Base-by-base conservation (phyloP, 768 basidiomycete genomes). In the Russula abietina region DNA sequence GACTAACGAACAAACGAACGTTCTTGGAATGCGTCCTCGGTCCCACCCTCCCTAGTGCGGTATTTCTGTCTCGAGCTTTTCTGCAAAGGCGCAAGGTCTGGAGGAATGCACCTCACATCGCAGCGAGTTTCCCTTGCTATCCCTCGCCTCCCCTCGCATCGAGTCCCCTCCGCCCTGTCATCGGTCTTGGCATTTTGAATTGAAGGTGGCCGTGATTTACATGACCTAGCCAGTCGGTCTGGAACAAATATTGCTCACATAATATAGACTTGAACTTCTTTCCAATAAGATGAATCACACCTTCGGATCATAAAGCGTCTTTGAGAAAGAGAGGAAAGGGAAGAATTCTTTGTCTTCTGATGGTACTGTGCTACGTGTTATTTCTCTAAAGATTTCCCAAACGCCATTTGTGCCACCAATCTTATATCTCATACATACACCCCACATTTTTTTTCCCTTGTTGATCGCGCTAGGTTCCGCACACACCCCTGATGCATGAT, bases 121-220 rank as follows among this genome's bases (percentile, higher is more conserved):
- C 28, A 9, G 43, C 33, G 24, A 52, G 22, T 7, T 26, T 32
- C 8, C 46, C 24, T 51, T 26, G 41, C 41, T 9, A 19, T 9
- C 8, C n/a, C 8, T n/a, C 19, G 19, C 17, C 9, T 43, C n/a
- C 10, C 43, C 43, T 45, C 43, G 43, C 43, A 1, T 22, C 10
- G n/a, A n/a, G n/a, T 63, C 52, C 62, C 62, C 57, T 59, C 30
- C 28, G 52, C 62, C 62, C 57, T 43, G 43, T n/a, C 14, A 22
- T 30, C 32, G 17, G 33, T 19, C n/a, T n/a, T 51, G 49, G 41
- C 24, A 28, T 12, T 24, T 50, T 50, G 30, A 17, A 33, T 50
- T 50, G 30, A 17, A 33, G 24, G 22, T 26, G 22, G 9, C 39
- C 38, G 19, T 19, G 48, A 28, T 11, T 51, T 32, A 5, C 3